These are phyloP conservation scores for Alternaria arbusti DNA, from an alignment of 2,329 filamentous ascomycete genomes.

Conservation along the genomic window DNA sequence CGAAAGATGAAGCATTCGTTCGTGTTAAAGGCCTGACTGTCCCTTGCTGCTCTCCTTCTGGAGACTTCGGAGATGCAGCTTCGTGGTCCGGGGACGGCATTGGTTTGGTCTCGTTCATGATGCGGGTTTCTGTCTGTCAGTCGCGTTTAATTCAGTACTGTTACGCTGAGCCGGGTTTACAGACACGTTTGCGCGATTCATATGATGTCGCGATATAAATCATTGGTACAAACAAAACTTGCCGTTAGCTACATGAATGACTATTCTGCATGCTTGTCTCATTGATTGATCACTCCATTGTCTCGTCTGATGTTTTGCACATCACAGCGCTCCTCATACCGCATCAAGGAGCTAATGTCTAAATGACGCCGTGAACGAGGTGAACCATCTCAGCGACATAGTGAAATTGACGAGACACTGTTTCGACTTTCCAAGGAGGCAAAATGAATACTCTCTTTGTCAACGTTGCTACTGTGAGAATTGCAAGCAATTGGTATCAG, in stretches of 20 bases:
- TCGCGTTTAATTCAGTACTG: neutral
- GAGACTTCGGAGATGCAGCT: neutral
- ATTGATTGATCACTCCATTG: neutral
- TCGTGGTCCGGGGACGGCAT: neutral
- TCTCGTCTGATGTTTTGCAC: neutral
- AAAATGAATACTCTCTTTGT: neutral
- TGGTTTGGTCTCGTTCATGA: neutral
- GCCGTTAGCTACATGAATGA: neutral
- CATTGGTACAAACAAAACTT: neutral
- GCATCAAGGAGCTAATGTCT: neutral
- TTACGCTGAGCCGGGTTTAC: neutral
- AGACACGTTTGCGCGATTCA: neutral
- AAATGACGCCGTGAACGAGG: neutral
- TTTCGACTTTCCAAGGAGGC: neutral
- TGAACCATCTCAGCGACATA: neutral
- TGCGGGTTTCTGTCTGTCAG: neutral
- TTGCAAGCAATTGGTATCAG: neutral
- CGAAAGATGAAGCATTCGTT: neutral
- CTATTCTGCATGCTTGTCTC: neutral
- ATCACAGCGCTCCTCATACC: neutral
- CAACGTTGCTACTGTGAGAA: neutral
- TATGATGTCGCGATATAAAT: neutral
- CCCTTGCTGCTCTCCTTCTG: neutral
- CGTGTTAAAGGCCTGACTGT: neutral
- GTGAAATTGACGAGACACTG: neutral